Conservation (phyloP, 257 asterid genomes). For the Capsicum rhomboideum region DNA sequence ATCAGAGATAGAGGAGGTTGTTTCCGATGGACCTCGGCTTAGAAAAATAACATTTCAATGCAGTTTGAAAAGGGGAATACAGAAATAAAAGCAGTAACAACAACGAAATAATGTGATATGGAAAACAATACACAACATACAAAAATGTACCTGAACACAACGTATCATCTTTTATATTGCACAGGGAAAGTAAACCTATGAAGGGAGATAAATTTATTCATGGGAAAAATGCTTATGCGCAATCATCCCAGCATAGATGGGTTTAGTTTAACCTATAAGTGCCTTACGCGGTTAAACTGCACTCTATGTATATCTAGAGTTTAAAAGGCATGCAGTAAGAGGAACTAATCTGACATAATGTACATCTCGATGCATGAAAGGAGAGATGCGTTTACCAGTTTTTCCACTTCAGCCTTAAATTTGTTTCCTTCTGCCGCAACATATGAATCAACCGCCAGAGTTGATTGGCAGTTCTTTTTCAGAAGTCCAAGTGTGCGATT, state of each 20-base stretch:
- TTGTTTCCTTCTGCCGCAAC: slow-evolving; percentile 73
- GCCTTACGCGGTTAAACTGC: background rate
- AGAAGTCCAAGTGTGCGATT: slow-evolving; percentile 94
- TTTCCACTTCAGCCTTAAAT: slow-evolving; percentile 62
- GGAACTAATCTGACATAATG: background rate
- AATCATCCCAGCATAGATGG: background rate
- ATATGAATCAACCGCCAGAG: slow-evolving; percentile 59
- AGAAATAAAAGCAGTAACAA: too few species aligned
- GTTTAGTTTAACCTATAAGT: background rate
- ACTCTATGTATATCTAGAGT: background rate
- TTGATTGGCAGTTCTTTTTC: slow-evolving; percentile 80
- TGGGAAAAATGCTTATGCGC: background rate
- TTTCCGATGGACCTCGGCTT: too few species aligned
- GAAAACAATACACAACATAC: too few species aligned
- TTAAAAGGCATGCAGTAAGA: background rate
- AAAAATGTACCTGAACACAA: too few species aligned
- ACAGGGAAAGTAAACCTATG: too few species aligned
- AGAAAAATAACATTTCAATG: too few species aligned
- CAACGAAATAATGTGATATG: too few species aligned
- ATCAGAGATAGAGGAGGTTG: too few species aligned
- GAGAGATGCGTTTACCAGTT: slow-evolving; percentile 43
- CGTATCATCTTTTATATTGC: too few species aligned
- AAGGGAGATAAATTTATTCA: background rate
- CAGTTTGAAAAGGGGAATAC: too few species aligned
- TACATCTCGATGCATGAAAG: background rate